Percentiles rank a stretch among this genome's conserved stretches.
These are phyloP conservation scores for Pichia sp. DNA, from an alignment of 1,139 yeast genomes.

Conservation along the genomic window DNA sequence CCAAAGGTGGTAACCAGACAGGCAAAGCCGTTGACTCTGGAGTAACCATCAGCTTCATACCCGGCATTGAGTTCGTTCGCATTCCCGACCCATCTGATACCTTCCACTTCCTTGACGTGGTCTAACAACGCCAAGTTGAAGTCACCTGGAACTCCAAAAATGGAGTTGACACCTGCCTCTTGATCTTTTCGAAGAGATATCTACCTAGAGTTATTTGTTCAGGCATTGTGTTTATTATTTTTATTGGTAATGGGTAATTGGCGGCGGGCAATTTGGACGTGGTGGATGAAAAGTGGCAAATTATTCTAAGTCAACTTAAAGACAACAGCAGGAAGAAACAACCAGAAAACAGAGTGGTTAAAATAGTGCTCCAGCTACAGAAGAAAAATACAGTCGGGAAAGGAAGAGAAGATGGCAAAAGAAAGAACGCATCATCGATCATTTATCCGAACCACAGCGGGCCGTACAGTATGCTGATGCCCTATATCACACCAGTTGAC, in stretches of 20 bases:
- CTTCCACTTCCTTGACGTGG: slow-evolving; percentile 56
- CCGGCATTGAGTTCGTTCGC: slow-evolving; percentile 72
- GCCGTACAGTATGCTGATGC: not conserved
- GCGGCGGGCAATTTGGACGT: no score
- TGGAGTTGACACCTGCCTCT: slow-evolving; percentile 59
- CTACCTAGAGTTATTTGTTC: slow-evolving; percentile 47
- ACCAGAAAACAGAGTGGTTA: no score
- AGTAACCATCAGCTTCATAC: slow-evolving; percentile 69
- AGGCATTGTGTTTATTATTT: not conserved
- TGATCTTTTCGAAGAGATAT: slow-evolving; percentile 58
- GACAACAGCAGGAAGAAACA: no score
- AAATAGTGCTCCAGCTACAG: not conserved
- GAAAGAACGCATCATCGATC: not conserved
- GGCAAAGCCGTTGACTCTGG: slow-evolving; percentile 57
- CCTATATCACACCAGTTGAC: not conserved
- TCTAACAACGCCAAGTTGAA: slow-evolving; percentile 68
- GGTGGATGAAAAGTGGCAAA: not conserved
- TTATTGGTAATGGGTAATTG: not conserved
- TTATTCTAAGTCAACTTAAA: no score
- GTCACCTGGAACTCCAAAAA: slow-evolving; percentile 79
- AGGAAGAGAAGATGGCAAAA: not conserved
- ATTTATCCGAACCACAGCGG: not conserved
- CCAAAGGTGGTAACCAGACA: slow-evolving; percentile 65
- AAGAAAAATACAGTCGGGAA: not conserved
- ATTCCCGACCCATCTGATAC: slow-evolving; percentile 66